Percentiles rank a stretch among this genome's conserved stretches.
These are phyloP conservation scores for Murraya koenigii DNA, from an alignment of 345 rosid species.

Conservation along the genomic window DNA sequence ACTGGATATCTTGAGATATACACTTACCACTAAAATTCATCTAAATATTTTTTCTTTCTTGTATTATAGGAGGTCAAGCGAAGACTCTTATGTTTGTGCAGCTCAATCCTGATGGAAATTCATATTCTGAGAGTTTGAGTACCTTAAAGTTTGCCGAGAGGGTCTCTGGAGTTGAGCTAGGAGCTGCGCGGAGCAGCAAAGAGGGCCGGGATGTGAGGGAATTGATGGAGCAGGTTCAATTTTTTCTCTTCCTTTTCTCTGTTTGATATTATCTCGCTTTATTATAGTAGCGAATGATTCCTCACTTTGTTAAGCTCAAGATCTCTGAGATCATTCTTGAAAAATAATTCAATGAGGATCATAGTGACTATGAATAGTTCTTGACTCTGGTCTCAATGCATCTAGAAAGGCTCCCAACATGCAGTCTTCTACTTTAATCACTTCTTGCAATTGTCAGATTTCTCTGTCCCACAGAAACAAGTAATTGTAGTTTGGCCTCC, in stretches of 20 bases:
- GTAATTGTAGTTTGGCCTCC: not conserved
- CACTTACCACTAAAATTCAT: not conserved
- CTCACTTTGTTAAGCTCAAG: not conserved
- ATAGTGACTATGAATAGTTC: not conserved
- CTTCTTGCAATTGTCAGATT: not conserved
- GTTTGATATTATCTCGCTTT: not conserved
- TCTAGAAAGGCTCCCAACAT: not conserved
- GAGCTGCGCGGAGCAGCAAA: constrained; percentile 85
- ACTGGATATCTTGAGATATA: not conserved
- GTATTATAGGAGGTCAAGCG: constrained; percentile 81
- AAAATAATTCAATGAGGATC: not conserved
- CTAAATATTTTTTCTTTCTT: constrained; percentile 11
- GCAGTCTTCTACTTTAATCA: not conserved
- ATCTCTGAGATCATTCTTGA: not conserved
- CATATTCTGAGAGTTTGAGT: constrained; percentile 78
- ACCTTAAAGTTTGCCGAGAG: constrained; percentile 96
- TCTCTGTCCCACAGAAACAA: not conserved
- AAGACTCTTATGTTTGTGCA: constrained; percentile 97
- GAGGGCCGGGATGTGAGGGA: constrained; percentile 81
- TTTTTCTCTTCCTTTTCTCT: not conserved
- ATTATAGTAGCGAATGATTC: not conserved
- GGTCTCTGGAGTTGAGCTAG: constrained; percentile 94
- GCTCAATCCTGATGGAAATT: constrained; percentile 77
- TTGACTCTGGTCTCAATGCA: not conserved
- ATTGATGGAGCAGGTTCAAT: constrained; percentile 77